Base-by-base conservation (phyloP, 352 stramenopile species). In the Phytopythium cucurbitacearum region DNA sequence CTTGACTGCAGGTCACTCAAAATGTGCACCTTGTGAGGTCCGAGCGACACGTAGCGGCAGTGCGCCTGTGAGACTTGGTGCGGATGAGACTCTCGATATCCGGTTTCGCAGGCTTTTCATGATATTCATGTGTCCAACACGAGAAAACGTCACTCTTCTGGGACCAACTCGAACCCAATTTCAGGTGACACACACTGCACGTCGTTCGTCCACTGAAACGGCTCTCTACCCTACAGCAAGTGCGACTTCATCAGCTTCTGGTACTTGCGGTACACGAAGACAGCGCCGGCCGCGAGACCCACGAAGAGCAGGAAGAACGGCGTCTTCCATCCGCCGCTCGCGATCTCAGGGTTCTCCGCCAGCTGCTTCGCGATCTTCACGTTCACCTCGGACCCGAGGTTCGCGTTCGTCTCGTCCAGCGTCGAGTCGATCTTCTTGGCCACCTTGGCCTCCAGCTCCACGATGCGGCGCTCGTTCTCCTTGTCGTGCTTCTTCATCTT, bases 161-260 rank as follows among this genome's bases (percentile, higher is more conserved):
- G 21, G 21, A 28, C 21, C 21, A 28, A 28, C 21, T 28, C 21
- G 21, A 28, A 28, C 21, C 21, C 21, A 28, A 28, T 28, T 28
- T 28, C 21, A 28, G 21, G 21, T 28, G 21, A 28, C 21, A 28
- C 21, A 28, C 21, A 28, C 21, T 28, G 21, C 21, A 28, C 21
- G 21, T 28, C 21, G 21, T 28, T 28, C 21, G 21, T 28, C 21
- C 21, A 28, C 21, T 28, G 21, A 28, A 28, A 28, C 21, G 21
- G 21, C 21, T 28, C 21, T 28, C 21, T 28, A 28, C 21, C 46
- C 54, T 90, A 94, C 65, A 94, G 66, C 70, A 94, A 64, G 69
- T 94, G 84, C 40, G 79, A 90, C 75, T 94, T 94, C 72, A 91
- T 85, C 16, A 94, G 67, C 56, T 71, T 71, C 57, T 87, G 69